These are phyloP conservation scores for Chamaecrista fasciculata DNA, from an alignment of 306 rosid species.

Conservation along the genomic window DNA sequence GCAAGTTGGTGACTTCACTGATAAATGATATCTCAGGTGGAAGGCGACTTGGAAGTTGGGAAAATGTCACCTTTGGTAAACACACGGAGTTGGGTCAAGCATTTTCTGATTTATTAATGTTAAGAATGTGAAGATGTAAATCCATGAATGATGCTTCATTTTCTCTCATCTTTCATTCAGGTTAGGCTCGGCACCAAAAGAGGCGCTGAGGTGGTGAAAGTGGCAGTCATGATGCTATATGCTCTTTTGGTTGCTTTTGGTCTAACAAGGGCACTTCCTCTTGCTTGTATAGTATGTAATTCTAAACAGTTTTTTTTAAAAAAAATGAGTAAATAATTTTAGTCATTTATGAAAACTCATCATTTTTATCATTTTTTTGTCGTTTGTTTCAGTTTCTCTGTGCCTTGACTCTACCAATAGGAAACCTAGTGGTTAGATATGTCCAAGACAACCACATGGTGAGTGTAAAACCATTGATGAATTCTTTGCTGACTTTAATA, in stretches of 20 bases:
- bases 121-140: neutral
- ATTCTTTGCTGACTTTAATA: neutral
- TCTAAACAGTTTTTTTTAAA: neutral
- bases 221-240: conserved; percentile 50
- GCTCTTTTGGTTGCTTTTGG: conserved; percentile 56
- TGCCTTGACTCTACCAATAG: conserved; percentile 71
- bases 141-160: neutral
- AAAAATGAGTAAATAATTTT: too few relatives aligned
- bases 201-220: conserved; percentile 59
- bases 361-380: neutral
- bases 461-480: conserved; percentile 28
- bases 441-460: conserved; percentile 77
- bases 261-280: conserved; percentile 57
- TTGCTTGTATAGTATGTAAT: conserved; percentile 59
- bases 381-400: conserved; percentile 59
- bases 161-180: conserved; percentile 31
- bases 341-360: too few relatives aligned
- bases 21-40: conserved; percentile 46
- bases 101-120: conserved; percentile 3
- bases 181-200: conserved; percentile 76
- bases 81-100: conserved; percentile 9
- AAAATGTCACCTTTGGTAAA: conserved; percentile 88
- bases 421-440: conserved; percentile 61
- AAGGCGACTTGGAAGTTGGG: conserved; percentile 73
- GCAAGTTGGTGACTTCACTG: conserved; percentile 25